Base-by-base conservation (phyloP, 2,329 filamentous ascomycete species). In the Fusarium duplospermum region DNA sequence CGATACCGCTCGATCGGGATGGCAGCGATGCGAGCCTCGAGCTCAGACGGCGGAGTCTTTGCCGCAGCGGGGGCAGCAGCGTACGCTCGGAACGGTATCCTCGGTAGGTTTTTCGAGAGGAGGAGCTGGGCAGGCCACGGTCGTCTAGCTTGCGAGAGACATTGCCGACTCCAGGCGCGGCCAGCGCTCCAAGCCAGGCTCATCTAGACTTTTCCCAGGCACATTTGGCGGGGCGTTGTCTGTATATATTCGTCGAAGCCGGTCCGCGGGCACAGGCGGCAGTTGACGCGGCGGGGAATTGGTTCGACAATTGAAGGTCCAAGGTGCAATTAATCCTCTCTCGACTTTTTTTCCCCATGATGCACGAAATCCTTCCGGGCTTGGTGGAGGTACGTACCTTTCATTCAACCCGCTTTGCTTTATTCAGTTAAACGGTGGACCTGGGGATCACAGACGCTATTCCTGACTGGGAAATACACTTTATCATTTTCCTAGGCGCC, bases 1-100 rank as follows among this genome's bases (percentile, higher is more conserved):
- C 96, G 93, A 76, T 91, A 96, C 22, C 93, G 90, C 66, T 93
- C 90, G 78, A 95, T 92, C 3, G 93, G 93, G 64, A 96, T 95
- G 7, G 89, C 90, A 18, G 91, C 87, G 69, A 96, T 95, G 74
- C 91, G 88, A 14, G 78, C 77, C 42, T 84, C 83, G 38, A 84
- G 79, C 63, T 84, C 77, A 7, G 79, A 69, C 5, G 82, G 77
- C 10, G 80, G 77, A 6, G 80, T 64, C 60, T 84, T 84, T 7
- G 79, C 52, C 10, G 35, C 45, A 54, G 42, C 22, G 14, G 42
- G 40, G 16, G 67, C 22, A 20, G 75, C 47, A 38, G 67, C 61
- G 56, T 68, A 75, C 33, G 64, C 33, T 6, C 70, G 70, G 14
- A 47, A 36, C 8, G 67, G 47, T 47, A 38, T 33, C n/a, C 47